A percentile compares a stretch with the other conserved stretches of the same genome.
These are phyloP conservation scores for Pseudogymnoascus sp. DNA, from an alignment of 2,329 filamentous ascomycete genomes.

Conservation along the genomic window DNA sequence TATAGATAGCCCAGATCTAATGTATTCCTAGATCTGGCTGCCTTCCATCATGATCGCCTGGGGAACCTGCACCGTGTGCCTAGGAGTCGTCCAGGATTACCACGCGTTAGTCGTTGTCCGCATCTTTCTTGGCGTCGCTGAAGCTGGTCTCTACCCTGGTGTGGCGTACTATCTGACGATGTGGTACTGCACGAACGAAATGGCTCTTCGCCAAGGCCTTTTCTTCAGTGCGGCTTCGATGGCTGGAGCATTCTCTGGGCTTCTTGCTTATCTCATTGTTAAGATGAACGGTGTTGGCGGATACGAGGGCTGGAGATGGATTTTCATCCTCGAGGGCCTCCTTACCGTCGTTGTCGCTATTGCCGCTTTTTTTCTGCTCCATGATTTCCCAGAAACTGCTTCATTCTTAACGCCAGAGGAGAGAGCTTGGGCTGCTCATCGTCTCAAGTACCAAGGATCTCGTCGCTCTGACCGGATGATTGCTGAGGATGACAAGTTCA, in stretches of 20 bases:
- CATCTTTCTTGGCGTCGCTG: not conserved
- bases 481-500: slow-evolving; percentile 26
- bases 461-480: slow-evolving; percentile 15
- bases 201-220: slow-evolving; percentile 38
- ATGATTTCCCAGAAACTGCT: slow-evolving; percentile 37
- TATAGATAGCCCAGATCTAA: not conserved
- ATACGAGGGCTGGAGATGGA: slow-evolving; percentile 44
- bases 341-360: slow-evolving; percentile 32
- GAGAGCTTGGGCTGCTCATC: slow-evolving; percentile 21
- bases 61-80: slow-evolving; percentile 63
- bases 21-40: slow-evolving; percentile 50
- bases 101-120: slow-evolving; percentile 44
- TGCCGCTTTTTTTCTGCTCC: slow-evolving; percentile 37
- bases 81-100: slow-evolving; percentile 59
- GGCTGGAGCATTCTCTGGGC: slow-evolving; percentile 38
- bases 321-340: slow-evolving; percentile 62
- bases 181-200: slow-evolving; percentile 49
- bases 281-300: slow-evolving; percentile 40
- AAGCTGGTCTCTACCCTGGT: slow-evolving; percentile 27
- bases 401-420: slow-evolving; percentile 35
- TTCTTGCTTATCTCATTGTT: slow-evolving; percentile 38
- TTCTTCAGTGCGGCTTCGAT: slow-evolving; percentile 32
- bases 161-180: slow-evolving; percentile 43
- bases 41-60: slow-evolving; percentile 56
- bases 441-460: slow-evolving; percentile 20